Evolutionary conservation across 2,329 filamentous ascomycete genomes (phyloP), one percentile per base, ranked within the genome.

Genomic region (Neophaeococcomyces aloes): DNA sequence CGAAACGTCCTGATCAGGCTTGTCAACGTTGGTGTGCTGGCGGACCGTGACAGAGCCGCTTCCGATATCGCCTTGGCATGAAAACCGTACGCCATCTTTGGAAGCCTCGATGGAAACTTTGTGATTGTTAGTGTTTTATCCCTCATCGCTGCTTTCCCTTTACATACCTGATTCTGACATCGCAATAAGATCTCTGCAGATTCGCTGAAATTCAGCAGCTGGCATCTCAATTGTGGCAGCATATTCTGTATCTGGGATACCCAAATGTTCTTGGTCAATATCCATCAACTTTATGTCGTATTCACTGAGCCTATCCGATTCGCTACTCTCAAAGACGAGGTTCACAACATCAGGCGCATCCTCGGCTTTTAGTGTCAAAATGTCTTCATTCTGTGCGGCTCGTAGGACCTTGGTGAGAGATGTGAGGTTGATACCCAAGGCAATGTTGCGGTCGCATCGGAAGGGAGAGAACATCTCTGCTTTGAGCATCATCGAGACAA

Each of bases 261-360:
- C 91, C 67, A 98, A 72, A 66, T 98, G 91, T 75, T 98, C 91
- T 72, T 98, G 93, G 69, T 98, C 91, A 65, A 98, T 98, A 65
- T 98, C 91, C 91, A 98, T 98, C 64, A 98, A 80, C 76, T 98
- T 98, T 68, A 98, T 84, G 67, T 98, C 91, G 66, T 98, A 98
- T 74, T 98, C 93, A 76, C 86, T 94, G 62, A 98, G 78, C 55
- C 91, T 78, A 67, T 98, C 91, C 59, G 78, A 84, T 61, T 83
- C 79, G 54, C 76, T 72, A 72, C 80, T 94, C 79, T 98, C 93
- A 62, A 98, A 98, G 57, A 88, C 77, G 53, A 98, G 73, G 74
- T 94, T 96, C 57, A 98, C 80, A 38, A 88, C 86, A 67, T 98
- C 91, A 37, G 91, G 91, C 30, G 86, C 82, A 65, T 98, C 93